Conservation (phyloP, 208 protist genomes). For the Acanthamoeba sp. region DNA sequence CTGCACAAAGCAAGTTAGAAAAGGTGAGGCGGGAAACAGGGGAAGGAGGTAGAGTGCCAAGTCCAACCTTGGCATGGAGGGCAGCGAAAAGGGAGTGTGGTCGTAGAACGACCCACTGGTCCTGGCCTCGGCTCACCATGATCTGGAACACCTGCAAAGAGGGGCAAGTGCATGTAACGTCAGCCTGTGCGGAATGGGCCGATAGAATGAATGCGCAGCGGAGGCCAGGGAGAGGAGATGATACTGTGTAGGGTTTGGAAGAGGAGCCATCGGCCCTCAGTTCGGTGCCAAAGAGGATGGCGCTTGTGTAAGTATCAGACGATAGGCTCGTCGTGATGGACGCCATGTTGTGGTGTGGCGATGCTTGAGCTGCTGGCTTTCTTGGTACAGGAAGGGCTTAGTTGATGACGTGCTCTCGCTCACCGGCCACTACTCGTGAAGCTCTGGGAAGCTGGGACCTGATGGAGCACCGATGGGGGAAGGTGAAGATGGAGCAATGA, state of each 20-base stretch:
- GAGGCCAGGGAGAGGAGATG: background rate
- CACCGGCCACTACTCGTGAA: too few species aligned
- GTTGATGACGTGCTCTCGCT: too few species aligned
- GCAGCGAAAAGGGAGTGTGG: background rate
- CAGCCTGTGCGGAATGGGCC: background rate
- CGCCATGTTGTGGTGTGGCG: too few species aligned
- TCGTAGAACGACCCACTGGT: constrained; percentile 15
- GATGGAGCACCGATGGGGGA: too few species aligned
- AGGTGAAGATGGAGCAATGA: too few species aligned
- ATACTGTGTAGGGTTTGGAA: background rate
- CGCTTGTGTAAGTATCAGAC: background rate
- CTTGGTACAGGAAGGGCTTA: too few species aligned
- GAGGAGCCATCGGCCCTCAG: background rate
- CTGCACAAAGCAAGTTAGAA: background rate
- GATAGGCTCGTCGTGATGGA: too few species aligned
- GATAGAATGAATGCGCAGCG: background rate
- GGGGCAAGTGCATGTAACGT: background rate
- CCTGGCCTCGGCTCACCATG: constrained; percentile 15
- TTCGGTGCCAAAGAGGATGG: constrained; percentile 32
- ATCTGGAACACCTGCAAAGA: constrained; percentile 4
- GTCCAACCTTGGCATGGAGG: constrained; percentile 1
- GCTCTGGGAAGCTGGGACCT: too few species aligned
- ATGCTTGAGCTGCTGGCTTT: too few species aligned
- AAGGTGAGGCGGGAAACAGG: background rate
- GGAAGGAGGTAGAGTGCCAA: background rate